These are phyloP conservation scores for Bacterosira constricta DNA, from an alignment of 108 stramenopile species.

Conservation along the genomic window DNA sequence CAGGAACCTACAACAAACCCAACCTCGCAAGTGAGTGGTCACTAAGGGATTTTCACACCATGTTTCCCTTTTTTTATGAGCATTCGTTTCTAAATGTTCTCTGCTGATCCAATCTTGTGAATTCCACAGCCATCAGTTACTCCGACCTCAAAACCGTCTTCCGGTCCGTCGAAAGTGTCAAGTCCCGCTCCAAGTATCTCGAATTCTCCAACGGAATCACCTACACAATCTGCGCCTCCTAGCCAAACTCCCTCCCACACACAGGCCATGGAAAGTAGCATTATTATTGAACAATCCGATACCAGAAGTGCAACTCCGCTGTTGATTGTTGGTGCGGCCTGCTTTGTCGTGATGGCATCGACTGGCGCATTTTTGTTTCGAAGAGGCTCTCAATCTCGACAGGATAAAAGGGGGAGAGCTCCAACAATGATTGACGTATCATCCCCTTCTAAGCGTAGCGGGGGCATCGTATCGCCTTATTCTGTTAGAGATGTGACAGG, in stretches of 20 bases:
- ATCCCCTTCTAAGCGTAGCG: constrained; percentile 3
- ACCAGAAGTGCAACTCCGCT: constrained; percentile 15
- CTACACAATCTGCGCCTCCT: constrained; percentile 8
- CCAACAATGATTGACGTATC: constrained; percentile 10
- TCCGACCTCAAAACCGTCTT: neutral
- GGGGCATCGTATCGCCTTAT: constrained; percentile 10
- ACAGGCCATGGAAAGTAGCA: neutral
- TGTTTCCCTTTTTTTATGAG: neutral
- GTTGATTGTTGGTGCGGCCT: constrained; percentile 29
- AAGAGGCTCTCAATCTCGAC: neutral
- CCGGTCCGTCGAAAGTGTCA: constrained; percentile 1
- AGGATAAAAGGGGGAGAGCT: neutral
- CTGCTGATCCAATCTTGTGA: too few species aligned
- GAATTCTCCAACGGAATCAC: neutral
- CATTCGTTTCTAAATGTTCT: neutral
- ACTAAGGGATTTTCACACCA: neutral
- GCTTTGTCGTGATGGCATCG: constrained; percentile 29
- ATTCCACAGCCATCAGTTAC: neutral
- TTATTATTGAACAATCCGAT: constrained; percentile 14
- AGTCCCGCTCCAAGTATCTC: neutral
- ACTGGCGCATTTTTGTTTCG: constrained; percentile 22
- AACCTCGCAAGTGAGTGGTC: neutral
- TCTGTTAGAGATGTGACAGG: neutral
- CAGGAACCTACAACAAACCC: constrained; percentile 1
- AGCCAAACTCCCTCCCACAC: constrained; percentile 7